Percentiles rank a stretch among this genome's conserved stretches.
Conservation (phyloP, 2,329 filamentous ascomycete genomes). For the Pyrenochaeta sp. region DNA sequence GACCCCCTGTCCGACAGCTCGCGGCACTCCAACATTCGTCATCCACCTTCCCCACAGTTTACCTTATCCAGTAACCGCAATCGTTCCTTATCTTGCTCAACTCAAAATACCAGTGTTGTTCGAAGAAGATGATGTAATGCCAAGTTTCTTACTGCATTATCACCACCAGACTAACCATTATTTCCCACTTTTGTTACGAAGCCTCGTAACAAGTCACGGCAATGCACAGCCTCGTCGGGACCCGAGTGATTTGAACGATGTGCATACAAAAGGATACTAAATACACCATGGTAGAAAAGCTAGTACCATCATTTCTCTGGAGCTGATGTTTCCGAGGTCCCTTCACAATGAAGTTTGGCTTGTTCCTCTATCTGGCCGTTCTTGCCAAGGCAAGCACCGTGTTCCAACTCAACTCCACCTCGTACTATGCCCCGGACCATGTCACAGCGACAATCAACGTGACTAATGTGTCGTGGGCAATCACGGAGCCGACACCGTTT, state of each 20-base stretch:
- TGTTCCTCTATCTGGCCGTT: neutral
- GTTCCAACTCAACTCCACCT: slow-evolving; percentile 9
- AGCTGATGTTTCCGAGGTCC: neutral
- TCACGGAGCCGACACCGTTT: slow-evolving; percentile 3
- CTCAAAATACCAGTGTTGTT: neutral
- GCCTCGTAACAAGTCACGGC: neutral
- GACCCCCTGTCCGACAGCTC: too few species aligned
- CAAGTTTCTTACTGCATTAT: slow-evolving; percentile 9
- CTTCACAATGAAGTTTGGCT: slow-evolving; percentile 3
- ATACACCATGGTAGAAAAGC: too few species aligned
- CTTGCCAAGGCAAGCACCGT: slow-evolving; percentile 1
- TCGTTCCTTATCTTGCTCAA: slow-evolving; percentile 12
- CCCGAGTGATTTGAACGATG: too few species aligned
- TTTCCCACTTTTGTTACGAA: slow-evolving; percentile 6
- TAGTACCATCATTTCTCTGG: too few species aligned
- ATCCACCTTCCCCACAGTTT: too few species aligned
- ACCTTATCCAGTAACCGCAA: too few species aligned
- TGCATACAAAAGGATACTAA: too few species aligned
- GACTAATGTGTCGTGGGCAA: neutral
- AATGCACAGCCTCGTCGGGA: too few species aligned
- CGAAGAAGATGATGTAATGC: slow-evolving; percentile 11
- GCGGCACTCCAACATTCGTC: too few species aligned
- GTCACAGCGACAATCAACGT: slow-evolving; percentile 2
- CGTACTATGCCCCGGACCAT: slow-evolving; percentile 8
- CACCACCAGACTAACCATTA: slow-evolving; percentile 4